phyloP scores from a whole-genome alignment of 2,329 filamentous ascomycete species.

The Ophiostoma novo-ulmi region DNA sequence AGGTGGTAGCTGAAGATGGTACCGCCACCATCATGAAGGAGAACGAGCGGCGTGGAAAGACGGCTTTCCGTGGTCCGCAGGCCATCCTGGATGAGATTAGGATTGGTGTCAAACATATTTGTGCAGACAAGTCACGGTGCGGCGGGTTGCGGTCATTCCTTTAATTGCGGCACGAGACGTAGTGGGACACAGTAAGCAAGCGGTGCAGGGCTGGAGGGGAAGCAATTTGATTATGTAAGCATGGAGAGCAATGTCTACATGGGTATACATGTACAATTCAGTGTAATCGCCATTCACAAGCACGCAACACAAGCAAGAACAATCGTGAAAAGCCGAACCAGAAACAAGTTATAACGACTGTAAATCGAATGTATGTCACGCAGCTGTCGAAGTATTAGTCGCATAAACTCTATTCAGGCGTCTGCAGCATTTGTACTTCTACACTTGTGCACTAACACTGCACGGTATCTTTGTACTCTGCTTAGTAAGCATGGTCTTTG shows the following conservation, averaged over 20 bases:
- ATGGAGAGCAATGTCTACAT: neutral
- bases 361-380: neutral
- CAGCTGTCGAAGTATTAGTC: no score
- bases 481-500: no score
- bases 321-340: neutral
- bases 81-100: slow-evolving; percentile 28
- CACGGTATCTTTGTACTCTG: no score
- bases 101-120: slow-evolving; percentile 29
- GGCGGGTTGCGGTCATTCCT: neutral
- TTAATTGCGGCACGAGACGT: neutral
- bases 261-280: neutral
- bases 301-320: neutral
- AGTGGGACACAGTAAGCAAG: neutral
- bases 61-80: slow-evolving; percentile 12
- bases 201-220: neutral
- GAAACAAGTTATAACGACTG: neutral
- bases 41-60: slow-evolving; percentile 44
- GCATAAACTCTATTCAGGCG: no score
- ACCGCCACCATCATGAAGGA: slow-evolving; percentile 58
- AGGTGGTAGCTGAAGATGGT: slow-evolving; percentile 55
- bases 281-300: neutral
- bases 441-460: neutral
- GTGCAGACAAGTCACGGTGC: neutral
- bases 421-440: no score
- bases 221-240: neutral